Conservation (phyloP, 2,329 filamentous ascomycete species). For the Fusarium odoratissimum region DNA sequence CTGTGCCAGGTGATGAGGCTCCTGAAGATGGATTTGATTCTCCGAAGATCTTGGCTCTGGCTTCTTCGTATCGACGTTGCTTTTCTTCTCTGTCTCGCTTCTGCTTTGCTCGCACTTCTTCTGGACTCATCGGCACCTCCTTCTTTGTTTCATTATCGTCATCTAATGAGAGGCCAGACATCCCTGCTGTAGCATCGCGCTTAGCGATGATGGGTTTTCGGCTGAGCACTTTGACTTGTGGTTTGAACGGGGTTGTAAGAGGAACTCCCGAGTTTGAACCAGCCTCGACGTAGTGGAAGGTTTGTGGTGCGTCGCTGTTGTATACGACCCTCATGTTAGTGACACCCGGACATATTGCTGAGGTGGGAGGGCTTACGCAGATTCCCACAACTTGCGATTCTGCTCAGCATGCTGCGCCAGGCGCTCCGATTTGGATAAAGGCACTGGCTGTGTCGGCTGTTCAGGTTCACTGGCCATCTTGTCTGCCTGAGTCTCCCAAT, state of each 20-base stretch:
- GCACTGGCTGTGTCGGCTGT: conserved; percentile 51
- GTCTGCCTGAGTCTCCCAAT: conserved; percentile 87
- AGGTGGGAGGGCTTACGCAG: conserved; percentile 70
- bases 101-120: conserved; percentile 82
- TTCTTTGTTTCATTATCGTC: conserved; percentile 71
- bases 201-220: conserved; percentile 78
- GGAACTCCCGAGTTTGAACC: conserved; percentile 66
- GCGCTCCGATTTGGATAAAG: conserved; percentile 78
- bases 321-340: conserved; percentile 7
- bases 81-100: conserved; percentile 88
- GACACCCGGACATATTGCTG: background rate
- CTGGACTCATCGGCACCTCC: conserved; percentile 73
- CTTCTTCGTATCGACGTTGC: conserved; percentile 89
- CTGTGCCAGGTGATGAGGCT: conserved; percentile 70
- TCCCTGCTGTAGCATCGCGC: conserved; percentile 64
- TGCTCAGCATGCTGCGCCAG: conserved; percentile 83
- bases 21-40: conserved; percentile 66
- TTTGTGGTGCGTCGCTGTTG: conserved; percentile 76
- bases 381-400: conserved; percentile 89
- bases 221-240: conserved; percentile 84
- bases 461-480: conserved; percentile 53
- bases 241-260: conserved; percentile 75
- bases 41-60: conserved; percentile 87
- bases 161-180: conserved; percentile 58
- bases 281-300: conserved; percentile 80